Base-by-base conservation (phyloP, 805 yeast genomes). In the Dipodascus albidus region DNA sequence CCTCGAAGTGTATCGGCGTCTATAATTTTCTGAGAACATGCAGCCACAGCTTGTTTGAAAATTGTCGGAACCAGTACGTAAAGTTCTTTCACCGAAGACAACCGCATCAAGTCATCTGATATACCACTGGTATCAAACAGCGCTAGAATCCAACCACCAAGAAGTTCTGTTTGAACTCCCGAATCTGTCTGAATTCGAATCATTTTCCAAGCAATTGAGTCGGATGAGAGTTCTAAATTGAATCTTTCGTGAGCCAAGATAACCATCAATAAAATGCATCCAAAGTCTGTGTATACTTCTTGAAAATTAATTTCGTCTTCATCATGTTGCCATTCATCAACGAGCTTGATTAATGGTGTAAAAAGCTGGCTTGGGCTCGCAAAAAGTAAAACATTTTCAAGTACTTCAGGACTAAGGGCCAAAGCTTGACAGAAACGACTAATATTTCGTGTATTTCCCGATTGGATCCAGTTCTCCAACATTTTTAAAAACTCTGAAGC, bases 71-170 rank as follows among this genome's bases (percentile, higher is more conserved):
- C 76, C 33, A 90, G 67, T 38, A 75, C 74, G 56, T 85, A 78
- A 51, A 85, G 78, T 54, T 87, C 90, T 58, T 79, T 78, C 17
- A 84, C 77, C 3, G 82, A 73, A 1, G 86, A 78, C 9, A 81
- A 72, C 59, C 82, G 77, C 62, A 90, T 79, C 56, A 89, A 68
- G 48, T 85, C 90, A 67, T 91, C 97, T 0, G 95, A 83, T 38
- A 90, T 79, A 2, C 96, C 96, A 41, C 83, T 83, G 31, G 86
- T 77, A 57, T 87, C 90, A 67, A 86, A 89, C 44, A 91, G 67
- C 1, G 93, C 90, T 23, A 77, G 70, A 49, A 85, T 77, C 98
- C 98, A 91, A 22, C 80, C 84, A 48, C 79, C 78, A 17, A 83
- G 67, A 3, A 66, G 59, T 3, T 61, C 65, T 20, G 59, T 58